phyloP scores from a whole-genome alignment of 768 basidiomycete species.

The Tubosaeta brunneosetosa region DNA sequence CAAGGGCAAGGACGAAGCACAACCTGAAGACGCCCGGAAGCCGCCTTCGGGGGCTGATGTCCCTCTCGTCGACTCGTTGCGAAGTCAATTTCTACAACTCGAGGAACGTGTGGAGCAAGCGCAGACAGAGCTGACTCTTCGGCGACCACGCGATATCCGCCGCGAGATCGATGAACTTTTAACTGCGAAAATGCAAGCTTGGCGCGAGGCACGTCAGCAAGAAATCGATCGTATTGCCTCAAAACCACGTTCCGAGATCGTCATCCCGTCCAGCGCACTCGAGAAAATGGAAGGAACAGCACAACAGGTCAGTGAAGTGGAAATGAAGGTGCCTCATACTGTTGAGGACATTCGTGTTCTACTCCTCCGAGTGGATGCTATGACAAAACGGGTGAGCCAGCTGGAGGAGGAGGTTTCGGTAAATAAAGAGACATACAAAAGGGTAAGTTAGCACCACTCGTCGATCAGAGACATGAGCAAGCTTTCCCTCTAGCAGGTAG shows the following conservation, averaged over 20 bases:
- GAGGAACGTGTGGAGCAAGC: conserved; percentile 30
- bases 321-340: conserved; percentile 18
- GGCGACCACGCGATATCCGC: conserved; percentile 14
- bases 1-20: conserved; percentile 9
- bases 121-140: conserved; percentile 28
- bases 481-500: conserved; percentile 13
- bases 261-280: conserved; percentile 15
- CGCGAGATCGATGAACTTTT: conserved; percentile 19
- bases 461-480: neutral
- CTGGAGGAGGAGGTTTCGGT: conserved; percentile 21
- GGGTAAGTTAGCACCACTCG: conserved; percentile 11
- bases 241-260: conserved; percentile 16
- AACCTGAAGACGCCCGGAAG: neutral
- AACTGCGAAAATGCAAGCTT: conserved; percentile 10
- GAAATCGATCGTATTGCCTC: conserved; percentile 16
- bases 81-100: conserved; percentile 17
- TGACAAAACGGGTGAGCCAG: conserved; percentile 15
- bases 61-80: conserved; percentile 10
- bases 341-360: conserved; percentile 25
- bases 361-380: conserved; percentile 21
- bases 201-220: conserved; percentile 21
- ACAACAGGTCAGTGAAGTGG: conserved; percentile 16
- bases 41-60: neutral
- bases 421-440: conserved; percentile 12
- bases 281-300: conserved; percentile 17